phyloP scores from a whole-genome alignment of 1,284 basidiomycete species.

The Fomitiporia mediterranea region DNA sequence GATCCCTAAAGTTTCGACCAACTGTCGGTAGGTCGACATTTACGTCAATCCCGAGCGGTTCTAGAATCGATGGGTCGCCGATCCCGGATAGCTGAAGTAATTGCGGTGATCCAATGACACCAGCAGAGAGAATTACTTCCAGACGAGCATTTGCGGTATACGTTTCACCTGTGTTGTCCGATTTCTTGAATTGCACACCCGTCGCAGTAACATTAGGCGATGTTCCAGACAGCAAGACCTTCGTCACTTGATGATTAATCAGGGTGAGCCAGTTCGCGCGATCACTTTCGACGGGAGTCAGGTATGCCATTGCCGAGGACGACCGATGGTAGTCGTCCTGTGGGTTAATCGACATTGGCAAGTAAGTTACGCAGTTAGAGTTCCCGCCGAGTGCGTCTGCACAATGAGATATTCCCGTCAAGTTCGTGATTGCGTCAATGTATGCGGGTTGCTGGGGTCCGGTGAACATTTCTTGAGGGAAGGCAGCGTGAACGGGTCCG shows the following conservation, averaged over 20 bases:
- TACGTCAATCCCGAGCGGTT: slow-evolving; percentile 45
- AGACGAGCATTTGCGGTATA: slow-evolving; percentile 36
- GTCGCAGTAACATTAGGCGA: slow-evolving; percentile 45
- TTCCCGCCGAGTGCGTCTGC: too few relatives aligned
- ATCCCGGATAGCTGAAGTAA: slow-evolving; percentile 70
- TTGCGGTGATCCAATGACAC: slow-evolving; percentile 58
- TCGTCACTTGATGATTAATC: too few relatives aligned
- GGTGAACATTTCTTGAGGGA: slow-evolving; percentile 23
- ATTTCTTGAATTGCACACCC: slow-evolving; percentile 41
- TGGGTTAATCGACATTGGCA: slow-evolving; percentile 65
- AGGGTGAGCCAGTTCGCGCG: slow-evolving; percentile 46
- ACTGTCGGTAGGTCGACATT: slow-evolving; percentile 61
- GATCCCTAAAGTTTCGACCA: slow-evolving; percentile 74
- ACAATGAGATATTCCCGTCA: too few relatives aligned
- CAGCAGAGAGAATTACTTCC: slow-evolving; percentile 37
- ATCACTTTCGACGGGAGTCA: slow-evolving; percentile 53
- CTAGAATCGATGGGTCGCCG: slow-evolving; percentile 55
- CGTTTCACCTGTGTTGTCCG: slow-evolving; percentile 34
- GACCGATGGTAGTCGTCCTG: slow-evolving; percentile 63
- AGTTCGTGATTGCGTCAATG: slow-evolving; percentile 37
- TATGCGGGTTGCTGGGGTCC: neutral
- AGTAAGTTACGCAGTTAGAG: too few relatives aligned
- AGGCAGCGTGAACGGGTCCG: slow-evolving; percentile 46
- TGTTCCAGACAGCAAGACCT: too few relatives aligned
- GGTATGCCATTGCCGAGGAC: slow-evolving; percentile 52